These are phyloP conservation scores for Lactifluus hygrophoroides DNA, from an alignment of 768 basidiomycete species.

Conservation along the genomic window DNA sequence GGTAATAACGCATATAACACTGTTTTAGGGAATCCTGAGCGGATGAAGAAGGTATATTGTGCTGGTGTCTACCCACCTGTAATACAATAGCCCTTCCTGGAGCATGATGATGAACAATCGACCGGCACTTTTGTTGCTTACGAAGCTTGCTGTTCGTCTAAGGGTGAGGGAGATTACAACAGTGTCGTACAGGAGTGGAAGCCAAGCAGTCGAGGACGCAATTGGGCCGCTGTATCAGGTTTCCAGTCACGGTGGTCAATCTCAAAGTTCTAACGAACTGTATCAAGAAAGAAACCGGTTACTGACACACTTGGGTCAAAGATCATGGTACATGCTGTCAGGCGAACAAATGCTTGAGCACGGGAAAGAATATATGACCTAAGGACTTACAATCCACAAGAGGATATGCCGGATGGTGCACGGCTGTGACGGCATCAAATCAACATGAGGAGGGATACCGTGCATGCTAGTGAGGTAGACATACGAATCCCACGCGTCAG, in stretches of 20 bases:
- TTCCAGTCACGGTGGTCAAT: too few relatives aligned
- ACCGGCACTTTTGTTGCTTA: background rate
- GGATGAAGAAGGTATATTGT: background rate
- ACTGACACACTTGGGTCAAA: conserved; percentile 26
- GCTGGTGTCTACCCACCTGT: background rate
- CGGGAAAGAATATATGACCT: background rate
- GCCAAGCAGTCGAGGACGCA: conserved; percentile 33
- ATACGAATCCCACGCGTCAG: conserved; percentile 41
- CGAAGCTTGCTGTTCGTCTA: conserved; percentile 23
- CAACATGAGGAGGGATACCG: background rate
- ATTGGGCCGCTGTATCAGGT: conserved; percentile 17
- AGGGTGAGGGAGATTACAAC: conserved; percentile 29
- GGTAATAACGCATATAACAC: conserved; percentile 33
- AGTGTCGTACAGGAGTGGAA: conserved; percentile 36
- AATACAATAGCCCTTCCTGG: conserved; percentile 10
- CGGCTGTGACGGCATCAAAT: conserved; percentile 1
- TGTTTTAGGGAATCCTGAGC: conserved; percentile 8
- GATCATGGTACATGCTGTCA: conserved; percentile 36
- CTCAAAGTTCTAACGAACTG: background rate
- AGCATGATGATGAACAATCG: conserved; percentile 9
- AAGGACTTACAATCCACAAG: conserved; percentile 5
- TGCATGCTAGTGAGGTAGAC: conserved; percentile 21
- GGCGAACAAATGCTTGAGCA: background rate
- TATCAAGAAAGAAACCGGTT: background rate
- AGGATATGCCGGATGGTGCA: background rate